Base-by-base conservation (phyloP, 176 grass and related monocot genomes). In the Avena atlantica region DNA sequence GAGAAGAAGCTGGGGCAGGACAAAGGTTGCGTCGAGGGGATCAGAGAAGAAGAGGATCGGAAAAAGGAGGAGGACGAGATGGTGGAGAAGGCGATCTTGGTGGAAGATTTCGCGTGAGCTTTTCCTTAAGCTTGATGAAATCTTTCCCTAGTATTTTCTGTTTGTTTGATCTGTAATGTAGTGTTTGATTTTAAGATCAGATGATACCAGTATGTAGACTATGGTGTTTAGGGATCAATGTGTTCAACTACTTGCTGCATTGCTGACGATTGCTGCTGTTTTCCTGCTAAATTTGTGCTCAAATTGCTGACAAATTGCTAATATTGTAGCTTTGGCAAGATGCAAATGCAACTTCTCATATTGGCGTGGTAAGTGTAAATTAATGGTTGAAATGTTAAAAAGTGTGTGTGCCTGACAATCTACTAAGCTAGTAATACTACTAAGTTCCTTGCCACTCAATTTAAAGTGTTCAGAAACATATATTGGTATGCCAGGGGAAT, bases 21-120 rank as follows among this genome's bases (percentile, higher is more conserved):
- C 11, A 78, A 58, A 8, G 80, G 85, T 45, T 91, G 89, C 74
- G 80, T 84, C 36, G 67, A 87, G 34, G 80, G 47, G 23, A 70
- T 79, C 34, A 21, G 58, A 9, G 80, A 91, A 20, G 74, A 70
- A 1, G 48, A 50, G 12, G 31, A 68, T 0, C 47, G 31, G 74
- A 58, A 59, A 49, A 11, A 77, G 10, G n/a, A 31, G 21, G 10
- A 53, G 40, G 75, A 29, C 5, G n/a, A 47, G 2, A 80, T 23
- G 0, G 63, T 68, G 15, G 68, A 87, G 25, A 87, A 84, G 69
- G 57, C 19, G 20, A 84, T 84, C 59, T 74, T 69, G 76, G 10
- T 80, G 58, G 67, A 83, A 1, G 85, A 87, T 76, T 87, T 87
- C 40, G 80, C 27, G 20, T 91, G 81, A 91, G 50, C 34, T 42